phyloP scores from a whole-genome alignment of 2,329 filamentous ascomycete genomes.

The Colletotrichum graminicola region DNA sequence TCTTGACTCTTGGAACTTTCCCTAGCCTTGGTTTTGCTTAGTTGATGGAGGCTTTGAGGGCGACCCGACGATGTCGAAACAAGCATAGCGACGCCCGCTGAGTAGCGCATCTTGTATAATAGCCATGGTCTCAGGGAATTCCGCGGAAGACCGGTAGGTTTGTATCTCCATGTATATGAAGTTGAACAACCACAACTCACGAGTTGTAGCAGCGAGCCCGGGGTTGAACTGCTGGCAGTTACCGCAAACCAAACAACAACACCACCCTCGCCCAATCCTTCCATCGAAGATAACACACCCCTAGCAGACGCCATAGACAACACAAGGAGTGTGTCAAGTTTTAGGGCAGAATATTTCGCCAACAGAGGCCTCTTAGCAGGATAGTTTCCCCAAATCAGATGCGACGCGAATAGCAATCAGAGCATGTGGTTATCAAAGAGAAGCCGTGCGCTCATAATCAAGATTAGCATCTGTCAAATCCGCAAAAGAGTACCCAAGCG shows the following conservation, averaged over 20 bases:
- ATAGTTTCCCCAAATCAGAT: constrained; percentile 46
- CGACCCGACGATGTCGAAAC: background rate
- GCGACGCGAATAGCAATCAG: constrained; percentile 38
- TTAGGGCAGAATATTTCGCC: background rate
- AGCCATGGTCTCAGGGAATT: background rate
- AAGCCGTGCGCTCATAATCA: constrained; percentile 44
- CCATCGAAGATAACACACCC: background rate
- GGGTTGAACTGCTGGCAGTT: background rate
- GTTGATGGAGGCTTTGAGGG: background rate
- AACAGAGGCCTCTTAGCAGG: constrained; percentile 2
- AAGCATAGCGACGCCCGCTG: background rate
- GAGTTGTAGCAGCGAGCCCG: background rate
- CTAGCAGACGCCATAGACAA: background rate
- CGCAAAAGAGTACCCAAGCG: too few relatives aligned
- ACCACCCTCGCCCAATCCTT: background rate
- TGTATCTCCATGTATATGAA: background rate
- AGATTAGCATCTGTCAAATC: too few relatives aligned
- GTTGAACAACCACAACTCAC: background rate
- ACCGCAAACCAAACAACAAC: background rate
- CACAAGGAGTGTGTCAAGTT: background rate
- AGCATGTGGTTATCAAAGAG: constrained; percentile 43
- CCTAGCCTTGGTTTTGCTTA: background rate
- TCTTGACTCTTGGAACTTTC: background rate
- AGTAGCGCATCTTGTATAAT: background rate
- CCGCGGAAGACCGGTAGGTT: background rate